phyloP scores from a whole-genome alignment of 371 early-diverging fungal genomes.

The Mucor circinelloides region DNA sequence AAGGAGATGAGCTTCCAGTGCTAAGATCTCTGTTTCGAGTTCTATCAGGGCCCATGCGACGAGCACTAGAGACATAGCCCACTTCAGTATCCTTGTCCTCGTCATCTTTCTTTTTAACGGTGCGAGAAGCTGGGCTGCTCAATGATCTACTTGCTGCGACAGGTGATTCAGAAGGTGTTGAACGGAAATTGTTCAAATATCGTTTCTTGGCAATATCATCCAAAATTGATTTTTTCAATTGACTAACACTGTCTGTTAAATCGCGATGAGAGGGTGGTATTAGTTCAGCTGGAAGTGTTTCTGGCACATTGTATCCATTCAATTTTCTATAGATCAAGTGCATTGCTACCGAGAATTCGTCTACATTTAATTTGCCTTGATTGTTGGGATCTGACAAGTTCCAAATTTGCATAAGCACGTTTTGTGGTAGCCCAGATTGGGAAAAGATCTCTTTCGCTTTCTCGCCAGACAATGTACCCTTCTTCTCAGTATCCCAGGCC shows the following conservation, averaged over 20 bases:
- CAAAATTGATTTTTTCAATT: conserved; percentile 57
- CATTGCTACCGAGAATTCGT: conserved; percentile 96
- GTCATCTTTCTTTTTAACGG: conserved; percentile 12
- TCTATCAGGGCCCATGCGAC: conserved; percentile 57
- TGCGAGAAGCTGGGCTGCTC: conserved; percentile 26
- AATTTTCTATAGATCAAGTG: conserved; percentile 85
- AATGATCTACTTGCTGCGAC: conserved; percentile 3
- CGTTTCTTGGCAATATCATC: conserved; percentile 52
- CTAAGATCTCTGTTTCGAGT: conserved; percentile 42
- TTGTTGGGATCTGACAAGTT: conserved; percentile 82
- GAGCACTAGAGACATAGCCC: conserved; percentile 66
- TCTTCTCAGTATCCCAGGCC: conserved; percentile 81
- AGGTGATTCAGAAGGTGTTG: conserved; percentile 29
- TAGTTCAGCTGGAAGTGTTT: conserved; percentile 76
- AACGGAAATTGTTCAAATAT: conserved; percentile 41
- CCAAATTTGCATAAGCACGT: conserved; percentile 88
- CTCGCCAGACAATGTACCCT: conserved; percentile 80
- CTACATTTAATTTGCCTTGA: conserved; percentile 84
- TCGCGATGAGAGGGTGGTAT: conserved; percentile 79
- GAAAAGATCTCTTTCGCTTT: conserved; percentile 84
- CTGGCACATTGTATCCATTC: conserved; percentile 80
- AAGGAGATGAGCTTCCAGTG: conserved; percentile 21
- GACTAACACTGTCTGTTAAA: conserved; percentile 58
- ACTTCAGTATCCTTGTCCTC: conserved; percentile 39
- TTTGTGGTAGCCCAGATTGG: conserved; percentile 80